A percentile compares a stretch with the other conserved stretches of the same genome.
Conservation (phyloP, 139 green algal species). For the Chlorella sp. region DNA sequence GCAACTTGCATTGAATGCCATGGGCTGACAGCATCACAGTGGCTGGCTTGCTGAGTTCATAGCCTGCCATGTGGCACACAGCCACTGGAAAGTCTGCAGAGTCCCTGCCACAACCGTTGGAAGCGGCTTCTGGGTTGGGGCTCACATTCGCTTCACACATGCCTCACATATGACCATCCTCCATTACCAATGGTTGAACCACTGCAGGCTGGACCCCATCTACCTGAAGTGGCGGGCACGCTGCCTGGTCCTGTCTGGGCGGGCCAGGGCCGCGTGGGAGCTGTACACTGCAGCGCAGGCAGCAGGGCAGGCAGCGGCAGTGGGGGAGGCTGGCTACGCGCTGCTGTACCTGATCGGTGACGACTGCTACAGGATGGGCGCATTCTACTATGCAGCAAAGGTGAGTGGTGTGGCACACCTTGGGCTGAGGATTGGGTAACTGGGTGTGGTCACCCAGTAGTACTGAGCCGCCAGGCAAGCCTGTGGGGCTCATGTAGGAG, state of each 20-base stretch:
- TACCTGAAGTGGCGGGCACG: constrained; percentile 62
- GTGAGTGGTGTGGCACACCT: background rate
- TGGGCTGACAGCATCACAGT: too few relatives aligned
- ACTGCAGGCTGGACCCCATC: constrained; percentile 41
- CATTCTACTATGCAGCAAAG: constrained; percentile 66
- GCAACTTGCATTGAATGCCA: background rate
- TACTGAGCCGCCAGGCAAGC: too few relatives aligned
- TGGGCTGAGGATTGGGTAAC: too few relatives aligned
- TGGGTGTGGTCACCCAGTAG: too few relatives aligned
- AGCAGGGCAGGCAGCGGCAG: too few relatives aligned
- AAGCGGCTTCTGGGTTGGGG: background rate
- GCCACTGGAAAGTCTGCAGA: background rate
- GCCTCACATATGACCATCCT: background rate
- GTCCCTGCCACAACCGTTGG: background rate
- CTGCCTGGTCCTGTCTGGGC: constrained; percentile 71
- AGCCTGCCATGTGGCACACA: too few relatives aligned
- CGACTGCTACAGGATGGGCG: constrained; percentile 77
- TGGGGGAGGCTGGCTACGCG: constrained; percentile 48
- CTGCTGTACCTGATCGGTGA: constrained; percentile 73
- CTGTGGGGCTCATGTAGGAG: too few relatives aligned
- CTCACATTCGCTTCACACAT: background rate
- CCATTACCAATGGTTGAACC: background rate
- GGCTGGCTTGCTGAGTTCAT: too few relatives aligned
- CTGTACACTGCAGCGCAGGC: constrained; percentile 67
- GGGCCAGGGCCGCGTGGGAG: constrained; percentile 59